Evolutionary conservation across 2,329 filamentous ascomycete species (phyloP).

Genomic region (Fusarium phyllophilum): DNA sequence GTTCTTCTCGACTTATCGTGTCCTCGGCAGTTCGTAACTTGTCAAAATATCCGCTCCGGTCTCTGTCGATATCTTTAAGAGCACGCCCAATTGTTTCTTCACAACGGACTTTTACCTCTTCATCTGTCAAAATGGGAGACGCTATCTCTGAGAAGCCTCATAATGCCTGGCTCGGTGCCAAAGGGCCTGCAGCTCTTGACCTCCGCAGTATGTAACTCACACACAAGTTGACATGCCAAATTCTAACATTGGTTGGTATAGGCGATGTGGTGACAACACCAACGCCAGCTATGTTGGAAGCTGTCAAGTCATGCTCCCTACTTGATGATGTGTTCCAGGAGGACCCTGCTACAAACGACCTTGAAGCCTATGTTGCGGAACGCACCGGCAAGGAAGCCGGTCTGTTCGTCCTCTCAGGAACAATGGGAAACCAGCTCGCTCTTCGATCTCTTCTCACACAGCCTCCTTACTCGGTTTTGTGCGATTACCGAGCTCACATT

Average conservation of each 20-base stretch:
- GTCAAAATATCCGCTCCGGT: not conserved
- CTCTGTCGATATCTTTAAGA: not conserved
- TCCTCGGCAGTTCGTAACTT: conserved; percentile 4
- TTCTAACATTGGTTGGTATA: conserved; percentile 32
- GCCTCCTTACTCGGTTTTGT: conserved; percentile 83
- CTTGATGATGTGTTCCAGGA: conserved; percentile 87
- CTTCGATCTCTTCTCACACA: conserved; percentile 80
- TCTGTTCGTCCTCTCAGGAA: conserved; percentile 86
- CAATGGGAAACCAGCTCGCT: conserved; percentile 93
- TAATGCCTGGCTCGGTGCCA: conserved; percentile 52
- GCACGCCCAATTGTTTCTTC: not conserved
- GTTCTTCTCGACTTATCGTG: conserved; percentile 7
- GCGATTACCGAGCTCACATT: conserved; percentile 83
- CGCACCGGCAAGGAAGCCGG: conserved; percentile 80
- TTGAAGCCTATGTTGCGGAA: conserved; percentile 79
- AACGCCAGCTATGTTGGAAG: conserved; percentile 81
- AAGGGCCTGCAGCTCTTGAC: conserved; percentile 53
- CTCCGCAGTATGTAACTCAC: conserved; percentile 50
- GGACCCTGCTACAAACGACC: conserved; percentile 78
- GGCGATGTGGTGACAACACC: conserved; percentile 75
- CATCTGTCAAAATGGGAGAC: conserved; percentile 29
- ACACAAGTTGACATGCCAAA: not conserved
- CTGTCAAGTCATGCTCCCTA: conserved; percentile 78
- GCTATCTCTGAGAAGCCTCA: conserved; percentile 25
- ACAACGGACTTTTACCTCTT: conserved; percentile 22